Evolutionary conservation across 768 basidiomycete genomes (phyloP), one percentile per base, ranked within the genome.

Genomic region (Trametopsis cervina): DNA sequence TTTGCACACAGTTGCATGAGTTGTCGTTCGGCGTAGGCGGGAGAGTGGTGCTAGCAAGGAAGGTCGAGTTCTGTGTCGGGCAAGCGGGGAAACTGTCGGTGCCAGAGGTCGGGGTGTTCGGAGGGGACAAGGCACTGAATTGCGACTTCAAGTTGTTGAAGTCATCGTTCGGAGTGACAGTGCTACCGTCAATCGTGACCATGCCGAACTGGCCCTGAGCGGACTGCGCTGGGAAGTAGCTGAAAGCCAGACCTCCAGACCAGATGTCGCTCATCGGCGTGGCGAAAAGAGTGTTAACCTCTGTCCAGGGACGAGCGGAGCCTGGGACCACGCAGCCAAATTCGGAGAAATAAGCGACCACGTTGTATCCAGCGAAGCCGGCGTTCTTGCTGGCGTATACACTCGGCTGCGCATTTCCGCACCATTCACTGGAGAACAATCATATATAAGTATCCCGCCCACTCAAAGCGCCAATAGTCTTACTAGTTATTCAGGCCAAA

Each of bases 311-410:
- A 58, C 86, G 80, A 42, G 88, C 76, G 18, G 67, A 70, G 20
- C 61, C 63, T 6, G 69, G 72, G 29, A 7, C 29, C 60, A 83
- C 78, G 63, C 86, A 89, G 48, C 90, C 88, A 46, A 77, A 95
- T 74, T 91, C 89, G 61, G 87, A 86, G 69, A 95, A 89, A 72
- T 95, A 94, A 7, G 90, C 89, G 1, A 79, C 79, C 22, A 94
- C 77, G 49, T 88, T 88, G 64, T 80, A 85, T 51, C 71, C 64
- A 18, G 76, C 71, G 58, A 77, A 89, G 17, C 76, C 72, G 26
- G 60, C 65, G 17, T 80, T 77, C 40, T 73, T 74, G 25, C 55
- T 63, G 40, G 77, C 72, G 64, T 88, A 91, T 4, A 78, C 70
- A 7, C 63, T 62, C 45, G 75, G 57, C 61, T 68, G 77, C 3